phyloP scores from a whole-genome alignment of 2,329 filamentous ascomycete genomes.

The Penicillium paneum region DNA sequence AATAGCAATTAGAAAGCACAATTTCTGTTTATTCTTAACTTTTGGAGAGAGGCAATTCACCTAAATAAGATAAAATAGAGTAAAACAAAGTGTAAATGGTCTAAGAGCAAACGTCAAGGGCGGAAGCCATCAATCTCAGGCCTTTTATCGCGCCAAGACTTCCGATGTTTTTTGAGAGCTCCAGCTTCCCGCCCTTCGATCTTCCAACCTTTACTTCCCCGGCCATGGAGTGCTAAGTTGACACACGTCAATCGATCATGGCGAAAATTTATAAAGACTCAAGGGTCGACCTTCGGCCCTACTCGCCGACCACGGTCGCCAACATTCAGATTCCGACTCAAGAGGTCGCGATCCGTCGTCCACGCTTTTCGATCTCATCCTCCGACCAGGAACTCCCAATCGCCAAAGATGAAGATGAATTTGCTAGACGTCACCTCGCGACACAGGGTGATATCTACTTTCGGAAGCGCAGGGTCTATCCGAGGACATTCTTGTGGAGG shows the following conservation, averaged over 20 bases:
- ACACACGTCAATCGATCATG: slow-evolving; percentile 48
- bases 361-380: slow-evolving; percentile 47
- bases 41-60: not conserved
- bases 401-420: slow-evolving; percentile 63
- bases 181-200: slow-evolving; percentile 31
- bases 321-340: slow-evolving; percentile 62
- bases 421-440: slow-evolving; percentile 70
- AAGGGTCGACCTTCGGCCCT: slow-evolving; percentile 74
- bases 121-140: slow-evolving; percentile 3
- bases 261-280: slow-evolving; percentile 81
- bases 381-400: slow-evolving; percentile 38
- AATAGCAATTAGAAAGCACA: not conserved
- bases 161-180: slow-evolving; percentile 34
- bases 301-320: slow-evolving; percentile 65
- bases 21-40: not conserved
- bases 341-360: slow-evolving; percentile 46
- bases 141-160: slow-evolving; percentile 32
- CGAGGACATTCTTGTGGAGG: slow-evolving; percentile 87
- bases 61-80: not conserved
- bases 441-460: slow-evolving; percentile 81
- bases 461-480: slow-evolving; percentile 69
- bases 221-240: slow-evolving; percentile 35
- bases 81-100: not conserved
- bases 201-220: slow-evolving; percentile 16
- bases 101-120: not conserved